phyloP scores from a whole-genome alignment of 345 rosid species.

The Reutealis trisperma region DNA sequence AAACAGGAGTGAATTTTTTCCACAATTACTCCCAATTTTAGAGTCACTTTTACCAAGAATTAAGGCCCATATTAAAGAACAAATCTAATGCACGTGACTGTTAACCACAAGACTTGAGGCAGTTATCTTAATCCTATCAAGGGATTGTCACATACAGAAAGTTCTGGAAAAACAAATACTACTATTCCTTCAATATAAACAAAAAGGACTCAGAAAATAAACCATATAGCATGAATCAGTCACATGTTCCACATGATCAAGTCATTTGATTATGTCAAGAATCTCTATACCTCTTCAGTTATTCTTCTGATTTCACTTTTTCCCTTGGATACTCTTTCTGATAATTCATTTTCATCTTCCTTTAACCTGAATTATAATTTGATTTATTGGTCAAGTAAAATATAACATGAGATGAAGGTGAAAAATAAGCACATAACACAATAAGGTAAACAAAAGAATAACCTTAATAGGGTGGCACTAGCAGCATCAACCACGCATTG shows the following conservation, averaged over 20 bases:
- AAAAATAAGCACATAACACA: slow-evolving; percentile 16
- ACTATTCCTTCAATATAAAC: neutral
- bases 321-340: slow-evolving; percentile 43
- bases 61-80: neutral
- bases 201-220: neutral
- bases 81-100: neutral
- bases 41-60: neutral
- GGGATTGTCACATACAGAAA: neutral
- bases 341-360: slow-evolving; percentile 59
- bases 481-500: slow-evolving; percentile 53
- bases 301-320: slow-evolving; percentile 50
- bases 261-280: neutral
- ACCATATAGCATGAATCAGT: neutral
- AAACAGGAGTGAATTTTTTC: neutral
- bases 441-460: slow-evolving; percentile 11
- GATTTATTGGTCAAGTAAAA: slow-evolving; percentile 11
- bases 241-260: slow-evolving; percentile 1
- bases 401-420: slow-evolving; percentile 9
- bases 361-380: slow-evolving; percentile 52
- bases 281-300: slow-evolving; percentile 56
- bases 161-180: neutral
- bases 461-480: slow-evolving; percentile 60
- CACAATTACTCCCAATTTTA: neutral
- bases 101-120: neutral
- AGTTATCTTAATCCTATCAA: neutral